phyloP scores from a whole-genome alignment of 192 early-diverging fungal species.

The Backusella tuberculispora region DNA sequence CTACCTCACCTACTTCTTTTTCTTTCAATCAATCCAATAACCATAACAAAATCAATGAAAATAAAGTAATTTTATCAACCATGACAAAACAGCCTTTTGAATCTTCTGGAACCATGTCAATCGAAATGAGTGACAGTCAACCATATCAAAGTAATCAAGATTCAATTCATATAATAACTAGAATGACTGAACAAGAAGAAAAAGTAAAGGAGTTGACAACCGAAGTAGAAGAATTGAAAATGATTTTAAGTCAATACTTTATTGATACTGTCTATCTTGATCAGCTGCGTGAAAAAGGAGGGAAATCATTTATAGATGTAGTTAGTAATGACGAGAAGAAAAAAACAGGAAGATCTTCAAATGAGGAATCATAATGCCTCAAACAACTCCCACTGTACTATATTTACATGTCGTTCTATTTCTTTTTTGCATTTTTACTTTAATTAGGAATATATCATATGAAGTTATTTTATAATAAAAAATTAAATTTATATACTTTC shows the following conservation, averaged over 20 bases:
- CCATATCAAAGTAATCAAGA: background rate
- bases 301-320: background rate
- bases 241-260: constrained; percentile 34
- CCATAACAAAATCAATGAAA: background rate
- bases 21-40: background rate
- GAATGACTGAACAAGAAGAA: background rate
- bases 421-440: no score
- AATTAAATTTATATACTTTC: no score
- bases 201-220: background rate
- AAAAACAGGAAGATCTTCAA: background rate
- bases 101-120: background rate
- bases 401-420: no score
- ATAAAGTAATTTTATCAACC: background rate
- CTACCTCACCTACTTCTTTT: background rate
- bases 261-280: constrained; percentile 34
- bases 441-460: no score
- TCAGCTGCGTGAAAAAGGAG: constrained; percentile 17
- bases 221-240: constrained; percentile 32
- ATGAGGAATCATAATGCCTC: background rate
- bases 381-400: no score
- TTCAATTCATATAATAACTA: background rate
- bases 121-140: no score
- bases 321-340: background rate
- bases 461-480: no score
- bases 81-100: background rate